phyloP scores from a whole-genome alignment of 345 rosid species.

The Bruguiera parviflora region DNA sequence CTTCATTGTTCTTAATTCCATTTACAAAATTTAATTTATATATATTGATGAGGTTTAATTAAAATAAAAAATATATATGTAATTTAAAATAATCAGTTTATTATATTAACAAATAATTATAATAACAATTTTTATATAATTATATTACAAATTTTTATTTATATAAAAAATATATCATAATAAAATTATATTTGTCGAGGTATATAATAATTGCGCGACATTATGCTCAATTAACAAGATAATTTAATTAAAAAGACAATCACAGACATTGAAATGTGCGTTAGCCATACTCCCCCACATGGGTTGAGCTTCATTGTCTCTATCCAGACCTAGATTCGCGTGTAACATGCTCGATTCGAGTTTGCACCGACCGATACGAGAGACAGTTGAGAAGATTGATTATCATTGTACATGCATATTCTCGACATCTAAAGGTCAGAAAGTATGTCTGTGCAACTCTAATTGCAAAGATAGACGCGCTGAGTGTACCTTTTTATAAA shows the following conservation, averaged over 20 bases:
- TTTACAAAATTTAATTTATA: too few species aligned
- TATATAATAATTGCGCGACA: not conserved
- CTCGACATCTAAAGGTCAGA: slow-evolving; percentile 10
- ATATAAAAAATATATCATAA: too few species aligned
- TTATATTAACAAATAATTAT: too few species aligned
- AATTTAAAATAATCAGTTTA: too few species aligned
- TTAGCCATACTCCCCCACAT: slow-evolving; percentile 33
- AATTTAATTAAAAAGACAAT: not conserved
- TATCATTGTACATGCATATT: slow-evolving; percentile 7
- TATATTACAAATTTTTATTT: too few species aligned
- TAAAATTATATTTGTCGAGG: too few species aligned
- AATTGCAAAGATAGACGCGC: not conserved
- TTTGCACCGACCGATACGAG: not conserved
- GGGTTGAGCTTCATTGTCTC: slow-evolving; percentile 14
- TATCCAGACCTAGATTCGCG: slow-evolving; percentile 16
- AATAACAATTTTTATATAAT: too few species aligned
- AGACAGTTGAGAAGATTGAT: not conserved
- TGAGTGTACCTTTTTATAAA: too few species aligned
- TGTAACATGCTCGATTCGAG: not conserved
- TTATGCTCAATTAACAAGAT: not conserved
- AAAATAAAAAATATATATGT: too few species aligned
- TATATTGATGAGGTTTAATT: too few species aligned
- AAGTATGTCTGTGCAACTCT: slow-evolving; percentile 6
- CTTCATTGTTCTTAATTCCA: too few species aligned
- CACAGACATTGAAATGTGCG: not conserved